Conservation (phyloP, 1,284 basidiomycete species). For the Paramarasmius palmivorus region DNA sequence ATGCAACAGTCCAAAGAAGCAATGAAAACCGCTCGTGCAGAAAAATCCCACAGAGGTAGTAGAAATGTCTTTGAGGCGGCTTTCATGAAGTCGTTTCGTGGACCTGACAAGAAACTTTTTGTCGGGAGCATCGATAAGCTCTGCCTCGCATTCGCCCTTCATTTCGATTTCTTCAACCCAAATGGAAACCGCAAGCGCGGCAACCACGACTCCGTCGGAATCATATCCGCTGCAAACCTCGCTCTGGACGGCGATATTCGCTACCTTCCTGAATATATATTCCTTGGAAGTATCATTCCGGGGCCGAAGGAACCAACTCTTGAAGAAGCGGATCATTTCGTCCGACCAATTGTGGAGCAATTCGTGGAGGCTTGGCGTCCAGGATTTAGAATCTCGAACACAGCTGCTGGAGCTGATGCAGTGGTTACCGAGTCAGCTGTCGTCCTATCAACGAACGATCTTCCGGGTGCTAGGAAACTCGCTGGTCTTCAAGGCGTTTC, state of each 20-base stretch:
- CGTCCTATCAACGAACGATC: constrained; percentile 9
- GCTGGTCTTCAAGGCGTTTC: constrained; percentile 1
- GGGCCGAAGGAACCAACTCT: constrained; percentile 19
- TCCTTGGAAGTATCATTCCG: constrained; percentile 29
- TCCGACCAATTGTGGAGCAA: constrained; percentile 19
- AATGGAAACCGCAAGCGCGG: neutral
- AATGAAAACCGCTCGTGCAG: neutral
- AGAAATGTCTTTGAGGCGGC: constrained; percentile 3
- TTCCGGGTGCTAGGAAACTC: constrained; percentile 13
- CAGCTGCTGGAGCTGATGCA: neutral
- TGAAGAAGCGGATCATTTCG: constrained; percentile 16
- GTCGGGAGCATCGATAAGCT: constrained; percentile 4
- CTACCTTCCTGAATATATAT: constrained; percentile 31
- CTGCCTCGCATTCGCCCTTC: constrained; percentile 2
- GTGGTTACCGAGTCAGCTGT: neutral
- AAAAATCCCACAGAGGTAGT: neutral
- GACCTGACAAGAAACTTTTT: constrained; percentile 9
- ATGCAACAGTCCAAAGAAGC: neutral
- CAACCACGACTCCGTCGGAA: constrained; percentile 1
- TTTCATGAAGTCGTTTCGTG: neutral
- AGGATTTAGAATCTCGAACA: constrained; percentile 14
- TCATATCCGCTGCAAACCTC: constrained; percentile 7
- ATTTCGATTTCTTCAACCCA: constrained; percentile 13
- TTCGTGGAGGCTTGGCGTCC: constrained; percentile 14
- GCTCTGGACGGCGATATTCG: constrained; percentile 13